These are phyloP conservation scores for Oryza coarctata DNA, from an alignment of 176 grass and related monocot species.

Conservation along the genomic window DNA sequence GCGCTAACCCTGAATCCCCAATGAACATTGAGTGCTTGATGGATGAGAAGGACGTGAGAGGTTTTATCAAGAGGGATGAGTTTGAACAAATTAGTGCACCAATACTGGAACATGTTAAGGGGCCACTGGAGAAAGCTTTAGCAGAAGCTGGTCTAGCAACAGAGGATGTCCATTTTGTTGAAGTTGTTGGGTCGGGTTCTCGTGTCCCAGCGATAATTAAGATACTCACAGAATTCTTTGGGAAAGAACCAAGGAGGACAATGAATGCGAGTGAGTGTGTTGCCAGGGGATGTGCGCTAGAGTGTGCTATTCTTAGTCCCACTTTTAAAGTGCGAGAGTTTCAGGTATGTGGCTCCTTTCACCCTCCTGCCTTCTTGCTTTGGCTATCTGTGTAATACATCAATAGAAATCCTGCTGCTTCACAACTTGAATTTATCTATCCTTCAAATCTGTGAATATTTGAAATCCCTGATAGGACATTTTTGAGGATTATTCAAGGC, in stretches of 20 bases:
- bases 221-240: conserved; percentile 79
- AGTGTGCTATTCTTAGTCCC: conserved; percentile 89
- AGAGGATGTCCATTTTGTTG: conserved; percentile 76
- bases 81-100: conserved; percentile 69
- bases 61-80: conserved; percentile 82
- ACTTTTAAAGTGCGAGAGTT: conserved; percentile 96
- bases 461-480: too few relatives aligned
- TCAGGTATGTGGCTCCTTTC: conserved; percentile 50
- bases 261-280: conserved; percentile 97
- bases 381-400: neutral
- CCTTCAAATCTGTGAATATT: neutral
- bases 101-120: conserved; percentile 75
- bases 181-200: conserved; percentile 92
- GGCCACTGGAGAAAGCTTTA: conserved; percentile 69
- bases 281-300: conserved; percentile 70
- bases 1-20: conserved; percentile 79
- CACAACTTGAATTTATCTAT: neutral
- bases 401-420: neutral
- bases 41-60: conserved; percentile 91
- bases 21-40: conserved; percentile 91
- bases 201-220: conserved; percentile 83
- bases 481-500: neutral
- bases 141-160: conserved; percentile 62
- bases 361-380: neutral
- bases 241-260: conserved; percentile 82